Percentiles rank a stretch among this genome's conserved stretches.
phyloP scores from a whole-genome alignment of 1,284 basidiomycete genomes.

The Microbotryomycetes sp. region DNA sequence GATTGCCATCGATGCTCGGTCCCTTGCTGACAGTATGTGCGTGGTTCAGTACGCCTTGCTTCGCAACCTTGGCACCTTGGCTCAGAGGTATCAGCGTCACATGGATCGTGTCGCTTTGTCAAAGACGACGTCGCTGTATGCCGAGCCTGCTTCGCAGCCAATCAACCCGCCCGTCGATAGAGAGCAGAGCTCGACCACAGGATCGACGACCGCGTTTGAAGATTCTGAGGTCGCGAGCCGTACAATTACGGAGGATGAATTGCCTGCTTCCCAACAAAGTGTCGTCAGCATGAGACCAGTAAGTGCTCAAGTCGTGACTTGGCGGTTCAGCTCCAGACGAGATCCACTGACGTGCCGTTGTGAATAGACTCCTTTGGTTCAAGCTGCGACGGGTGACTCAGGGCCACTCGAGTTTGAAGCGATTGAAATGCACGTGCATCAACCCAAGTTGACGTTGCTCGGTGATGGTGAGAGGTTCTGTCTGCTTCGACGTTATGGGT shows the following conservation, averaged over 20 bases:
- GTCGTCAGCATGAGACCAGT: constrained; percentile 13
- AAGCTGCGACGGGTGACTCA: neutral
- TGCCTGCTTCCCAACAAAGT: neutral
- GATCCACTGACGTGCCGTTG: neutral
- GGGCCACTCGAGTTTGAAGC: constrained; percentile 11
- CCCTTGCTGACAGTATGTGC: neutral
- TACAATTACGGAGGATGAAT: neutral
- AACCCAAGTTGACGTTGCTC: constrained; percentile 25
- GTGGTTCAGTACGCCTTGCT: constrained; percentile 10
- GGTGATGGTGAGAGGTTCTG: constrained; percentile 24
- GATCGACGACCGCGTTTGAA: neutral
- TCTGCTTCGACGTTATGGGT: no score
- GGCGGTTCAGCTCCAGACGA: neutral
- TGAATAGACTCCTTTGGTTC: neutral
- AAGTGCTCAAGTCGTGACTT: neutral
- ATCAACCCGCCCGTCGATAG: neutral
- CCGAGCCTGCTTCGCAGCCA: neutral
- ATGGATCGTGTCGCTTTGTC: constrained; percentile 3
- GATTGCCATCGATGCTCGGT: constrained; percentile 10
- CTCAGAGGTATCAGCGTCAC: constrained; percentile 3
- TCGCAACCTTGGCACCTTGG: constrained; percentile 7
- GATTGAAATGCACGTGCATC: constrained; percentile 18
- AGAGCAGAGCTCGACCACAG: neutral
- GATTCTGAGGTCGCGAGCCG: neutral
- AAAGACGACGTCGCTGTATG: neutral